Conservation (phyloP, 2,329 filamentous ascomycete genomes). For the Sclerotinia trifoliorum region DNA sequence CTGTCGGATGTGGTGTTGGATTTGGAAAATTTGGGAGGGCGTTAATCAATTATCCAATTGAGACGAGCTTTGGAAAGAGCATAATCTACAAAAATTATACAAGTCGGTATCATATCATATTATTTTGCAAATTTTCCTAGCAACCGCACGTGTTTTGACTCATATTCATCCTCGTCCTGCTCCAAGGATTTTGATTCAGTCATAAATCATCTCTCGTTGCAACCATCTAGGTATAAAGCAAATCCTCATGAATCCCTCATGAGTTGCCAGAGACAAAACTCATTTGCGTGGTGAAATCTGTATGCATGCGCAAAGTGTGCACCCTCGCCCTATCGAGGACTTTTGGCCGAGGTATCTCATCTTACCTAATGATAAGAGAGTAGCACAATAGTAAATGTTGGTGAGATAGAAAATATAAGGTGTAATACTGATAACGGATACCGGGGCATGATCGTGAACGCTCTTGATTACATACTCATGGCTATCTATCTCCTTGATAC, state of each 20-base stretch:
- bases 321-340: not conserved
- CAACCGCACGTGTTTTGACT: too few relatives aligned
- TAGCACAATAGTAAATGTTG: not conserved
- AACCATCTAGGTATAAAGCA: too few relatives aligned
- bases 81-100: too few relatives aligned
- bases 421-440: not conserved
- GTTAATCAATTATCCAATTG: not conserved
- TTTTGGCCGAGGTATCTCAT: not conserved
- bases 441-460: not conserved
- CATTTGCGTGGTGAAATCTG: not conserved
- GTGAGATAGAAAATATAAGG: too few relatives aligned
- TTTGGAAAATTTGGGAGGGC: slow-evolving; percentile 20
- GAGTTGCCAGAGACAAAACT: not conserved
- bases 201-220: not conserved
- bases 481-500: not conserved
- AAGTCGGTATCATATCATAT: not conserved
- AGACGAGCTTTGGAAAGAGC: not conserved
- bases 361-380: not conserved
- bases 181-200: not conserved
- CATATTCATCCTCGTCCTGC: too few relatives aligned
- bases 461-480: not conserved
- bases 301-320: not conserved
- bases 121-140: not conserved
- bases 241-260: not conserved
- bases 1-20: slow-evolving; percentile 38